Conservation (phyloP, 352 stramenopile genomes). For the Blastocystis sp. region DNA sequence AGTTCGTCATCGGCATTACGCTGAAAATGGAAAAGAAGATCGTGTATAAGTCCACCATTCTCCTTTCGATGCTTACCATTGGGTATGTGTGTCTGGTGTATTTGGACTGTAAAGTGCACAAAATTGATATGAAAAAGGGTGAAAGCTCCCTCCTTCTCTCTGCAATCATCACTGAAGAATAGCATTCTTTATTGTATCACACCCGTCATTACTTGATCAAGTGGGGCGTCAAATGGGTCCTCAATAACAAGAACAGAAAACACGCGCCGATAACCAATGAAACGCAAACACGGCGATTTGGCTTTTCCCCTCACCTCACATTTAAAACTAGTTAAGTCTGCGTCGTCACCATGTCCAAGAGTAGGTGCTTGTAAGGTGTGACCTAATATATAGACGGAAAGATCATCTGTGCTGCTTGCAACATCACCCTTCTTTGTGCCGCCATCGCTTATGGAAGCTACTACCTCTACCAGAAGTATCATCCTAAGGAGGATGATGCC, state of each 20-base stretch:
- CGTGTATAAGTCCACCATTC: constrained; percentile 36
- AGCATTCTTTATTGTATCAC: not conserved
- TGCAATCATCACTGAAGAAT: constrained; percentile 18
- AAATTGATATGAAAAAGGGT: constrained; percentile 43
- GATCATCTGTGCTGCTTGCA: constrained; percentile 8
- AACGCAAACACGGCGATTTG: not conserved
- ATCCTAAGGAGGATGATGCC: no score
- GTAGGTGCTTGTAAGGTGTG: not conserved
- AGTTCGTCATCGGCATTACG: constrained; percentile 66
- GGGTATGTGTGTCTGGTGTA: constrained; percentile 48
- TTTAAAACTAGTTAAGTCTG: not conserved
- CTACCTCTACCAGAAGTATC: not conserved
- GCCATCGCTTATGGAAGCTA: not conserved
- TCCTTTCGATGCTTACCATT: constrained; percentile 1
- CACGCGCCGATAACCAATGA: not conserved
- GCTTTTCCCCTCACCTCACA: constrained; percentile 14
- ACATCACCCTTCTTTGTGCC: constrained; percentile 17
- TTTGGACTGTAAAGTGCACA: constrained; percentile 21
- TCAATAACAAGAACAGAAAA: not conserved
- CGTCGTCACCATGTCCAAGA: not conserved
- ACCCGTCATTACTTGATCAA: constrained; percentile 3
- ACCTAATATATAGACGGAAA: constrained; percentile 18
- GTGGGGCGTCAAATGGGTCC: not conserved
- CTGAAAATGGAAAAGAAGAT: constrained; percentile 10
- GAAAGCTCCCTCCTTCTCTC: constrained; percentile 16